Evolutionary conservation across 2,329 filamentous ascomycete genomes (phyloP).

Genomic region (Fonsecaea erecta): DNA sequence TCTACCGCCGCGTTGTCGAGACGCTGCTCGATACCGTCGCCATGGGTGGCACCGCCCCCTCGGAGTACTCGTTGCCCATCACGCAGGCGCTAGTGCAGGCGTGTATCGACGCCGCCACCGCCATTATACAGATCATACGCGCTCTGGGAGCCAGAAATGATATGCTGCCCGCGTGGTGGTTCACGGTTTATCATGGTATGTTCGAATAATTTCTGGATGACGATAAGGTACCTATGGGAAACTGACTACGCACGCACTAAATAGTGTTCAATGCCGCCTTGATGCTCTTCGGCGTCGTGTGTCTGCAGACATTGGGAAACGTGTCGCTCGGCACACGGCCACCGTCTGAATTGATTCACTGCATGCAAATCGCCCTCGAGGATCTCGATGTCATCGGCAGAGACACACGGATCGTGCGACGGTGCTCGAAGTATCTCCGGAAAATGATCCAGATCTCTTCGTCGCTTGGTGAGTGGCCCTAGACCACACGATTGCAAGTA

Average conservation of each 20-base stretch:
- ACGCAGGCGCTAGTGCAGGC: background rate
- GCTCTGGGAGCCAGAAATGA: background rate
- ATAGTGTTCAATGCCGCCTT: constrained; percentile 10
- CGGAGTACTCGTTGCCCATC: background rate
- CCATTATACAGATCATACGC: background rate
- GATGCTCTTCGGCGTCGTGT: constrained; percentile 8
- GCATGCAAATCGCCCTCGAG: constrained; percentile 2
- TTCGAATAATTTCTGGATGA: background rate
- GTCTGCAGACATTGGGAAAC: constrained; percentile 1
- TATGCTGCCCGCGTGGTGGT: constrained; percentile 13
- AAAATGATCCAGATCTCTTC: constrained; percentile 13
- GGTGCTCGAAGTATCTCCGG: constrained; percentile 12
- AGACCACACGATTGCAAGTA: no score
- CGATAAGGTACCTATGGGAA: background rate
- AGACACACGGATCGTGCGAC: background rate
- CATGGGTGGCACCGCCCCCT: no score
- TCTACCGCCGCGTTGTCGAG: constrained; percentile 6
- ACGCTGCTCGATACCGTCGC: background rate
- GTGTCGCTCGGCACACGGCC: background rate
- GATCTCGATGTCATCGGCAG: constrained; percentile 8
- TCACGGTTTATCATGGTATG: constrained; percentile 6
- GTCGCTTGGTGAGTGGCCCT: constrained; percentile 4
- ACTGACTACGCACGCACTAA: background rate
- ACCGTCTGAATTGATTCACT: background rate
- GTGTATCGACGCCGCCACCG: background rate